These are phyloP conservation scores for Ceriops zippeliana DNA, from an alignment of 345 rosid genomes.

Conservation along the genomic window DNA sequence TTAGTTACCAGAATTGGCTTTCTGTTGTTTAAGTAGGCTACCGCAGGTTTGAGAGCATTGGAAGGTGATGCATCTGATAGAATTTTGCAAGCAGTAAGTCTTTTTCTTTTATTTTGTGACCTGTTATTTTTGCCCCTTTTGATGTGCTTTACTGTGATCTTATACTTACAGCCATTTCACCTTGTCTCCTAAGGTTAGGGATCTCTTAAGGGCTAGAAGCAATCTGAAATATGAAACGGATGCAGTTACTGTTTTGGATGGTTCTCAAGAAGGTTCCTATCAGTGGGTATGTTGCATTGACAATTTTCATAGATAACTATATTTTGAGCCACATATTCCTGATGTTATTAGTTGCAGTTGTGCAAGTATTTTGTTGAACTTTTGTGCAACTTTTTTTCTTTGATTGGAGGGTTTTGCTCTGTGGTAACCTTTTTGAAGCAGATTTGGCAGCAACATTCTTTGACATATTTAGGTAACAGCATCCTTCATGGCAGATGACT, in stretches of 20 bases:
- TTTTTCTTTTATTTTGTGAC: background rate
- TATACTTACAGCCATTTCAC: conserved; percentile 5
- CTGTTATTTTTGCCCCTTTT: background rate
- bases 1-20: conserved; percentile 14
- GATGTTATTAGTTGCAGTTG: background rate
- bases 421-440: too few species aligned
- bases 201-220: conserved; percentile 65
- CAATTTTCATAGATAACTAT: background rate
- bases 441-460: too few species aligned
- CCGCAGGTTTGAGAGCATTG: conserved; percentile 79
- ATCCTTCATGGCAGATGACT: too few species aligned
- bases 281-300: conserved; percentile 63
- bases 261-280: conserved; percentile 83
- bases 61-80: conserved; percentile 68
- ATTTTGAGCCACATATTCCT: background rate
- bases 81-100: conserved; percentile 68
- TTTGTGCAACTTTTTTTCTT: background rate
- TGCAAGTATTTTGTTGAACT: background rate
- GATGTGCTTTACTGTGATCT: background rate
- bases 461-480: too few species aligned
- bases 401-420: background rate
- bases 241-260: conserved; percentile 70
- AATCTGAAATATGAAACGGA: conserved; percentile 49
- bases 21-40: conserved; percentile 45
- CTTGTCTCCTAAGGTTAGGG: conserved; percentile 56